Evolutionary conservation across 2,329 filamentous ascomycete species (phyloP).

Genomic region (Aspergillus fijiensis): DNA sequence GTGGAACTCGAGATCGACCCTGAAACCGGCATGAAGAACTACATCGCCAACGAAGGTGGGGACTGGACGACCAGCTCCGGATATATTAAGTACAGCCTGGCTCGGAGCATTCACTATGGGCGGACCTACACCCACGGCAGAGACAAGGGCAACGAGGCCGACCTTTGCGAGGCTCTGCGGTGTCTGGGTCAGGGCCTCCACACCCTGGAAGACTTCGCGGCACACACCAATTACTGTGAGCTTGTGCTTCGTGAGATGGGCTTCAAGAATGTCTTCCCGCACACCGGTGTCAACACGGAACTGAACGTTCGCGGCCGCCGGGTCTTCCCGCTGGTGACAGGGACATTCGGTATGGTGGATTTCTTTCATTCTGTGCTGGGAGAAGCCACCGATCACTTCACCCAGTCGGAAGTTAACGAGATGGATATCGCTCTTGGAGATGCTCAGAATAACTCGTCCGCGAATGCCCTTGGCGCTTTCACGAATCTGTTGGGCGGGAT

Average conservation of each 20-base stretch:
- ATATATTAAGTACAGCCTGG: conserved; percentile 74
- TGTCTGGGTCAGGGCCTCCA: conserved; percentile 75
- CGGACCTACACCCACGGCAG: conserved; percentile 70
- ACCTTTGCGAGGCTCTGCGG: conserved; percentile 76
- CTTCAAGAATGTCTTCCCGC: conserved; percentile 67
- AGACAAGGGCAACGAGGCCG: conserved; percentile 66
- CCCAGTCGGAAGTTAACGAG: conserved; percentile 80
- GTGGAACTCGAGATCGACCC: conserved; percentile 71
- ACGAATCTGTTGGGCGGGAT: conserved; percentile 73
- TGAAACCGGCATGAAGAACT: conserved; percentile 96
- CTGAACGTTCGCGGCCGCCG: conserved; percentile 64
- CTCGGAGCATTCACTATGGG: conserved; percentile 73
- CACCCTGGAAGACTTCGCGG: conserved; percentile 75
- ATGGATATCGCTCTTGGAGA: conserved; percentile 72
- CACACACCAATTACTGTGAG: conserved; percentile 82
- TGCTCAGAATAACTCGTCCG: conserved; percentile 55
- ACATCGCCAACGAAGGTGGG: conserved; percentile 87
- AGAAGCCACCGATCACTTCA: conserved; percentile 80
- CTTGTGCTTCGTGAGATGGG: conserved; percentile 72
- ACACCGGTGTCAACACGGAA: conserved; percentile 66
- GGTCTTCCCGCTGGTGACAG: conserved; percentile 73
- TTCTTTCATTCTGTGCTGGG: conserved; percentile 76
- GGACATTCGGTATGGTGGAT: conserved; percentile 74
- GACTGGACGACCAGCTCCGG: conserved; percentile 87
- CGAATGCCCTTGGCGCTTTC: conserved; percentile 57